Base-by-base conservation (phyloP, 129 eudicot genomes). In the Pittosporum tobira region DNA sequence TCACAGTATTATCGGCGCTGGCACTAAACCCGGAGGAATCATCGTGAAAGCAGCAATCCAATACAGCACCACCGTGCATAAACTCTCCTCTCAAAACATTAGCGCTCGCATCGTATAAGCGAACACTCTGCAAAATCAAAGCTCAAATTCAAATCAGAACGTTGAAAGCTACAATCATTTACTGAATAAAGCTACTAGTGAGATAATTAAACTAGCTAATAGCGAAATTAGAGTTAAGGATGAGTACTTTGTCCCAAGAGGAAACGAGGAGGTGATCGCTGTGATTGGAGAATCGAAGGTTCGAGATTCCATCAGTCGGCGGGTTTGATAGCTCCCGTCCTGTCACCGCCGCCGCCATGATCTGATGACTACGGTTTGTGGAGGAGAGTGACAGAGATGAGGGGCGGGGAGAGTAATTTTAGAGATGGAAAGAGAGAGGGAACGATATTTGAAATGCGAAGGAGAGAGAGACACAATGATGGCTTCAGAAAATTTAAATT, bases 11-110 rank as follows among this genome's bases (percentile, higher is more conserved):
- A 62, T 93, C 99, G 27, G 77, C 83, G 67, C 88, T 57, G 10
- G 91, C 99, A 68, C 85, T 83, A 64, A 93, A 93, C 23, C 99
- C 99, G 0, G 94, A 81, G 11, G 81, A 73, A 68, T 93, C 99
- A 51, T 93, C 99, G 64, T 87, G 99, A 77, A 93, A 87, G 64
- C 99, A 87, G 59, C 99, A 93, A 73, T 93, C 99, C 5, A 59
- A 44, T 34, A 81, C 81, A 0, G 84, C 62, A 26, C 75, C 88
- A 22, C 83, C 84, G 75, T 81, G 88, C 74, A 62, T 58, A 56
- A 77, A 81, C 81, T 81, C 84, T 51, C 78, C 88, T 51, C 78
- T 70, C 48, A 81, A 71, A 40, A 71, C 77, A 74, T 81, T 67
- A n/a, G 78, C 75, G 25, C 78, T 81, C 34, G 84, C 88, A 63